These are phyloP conservation scores for Bonia amplexicaulis DNA, from an alignment of 176 grass and related monocot species.

Conservation along the genomic window DNA sequence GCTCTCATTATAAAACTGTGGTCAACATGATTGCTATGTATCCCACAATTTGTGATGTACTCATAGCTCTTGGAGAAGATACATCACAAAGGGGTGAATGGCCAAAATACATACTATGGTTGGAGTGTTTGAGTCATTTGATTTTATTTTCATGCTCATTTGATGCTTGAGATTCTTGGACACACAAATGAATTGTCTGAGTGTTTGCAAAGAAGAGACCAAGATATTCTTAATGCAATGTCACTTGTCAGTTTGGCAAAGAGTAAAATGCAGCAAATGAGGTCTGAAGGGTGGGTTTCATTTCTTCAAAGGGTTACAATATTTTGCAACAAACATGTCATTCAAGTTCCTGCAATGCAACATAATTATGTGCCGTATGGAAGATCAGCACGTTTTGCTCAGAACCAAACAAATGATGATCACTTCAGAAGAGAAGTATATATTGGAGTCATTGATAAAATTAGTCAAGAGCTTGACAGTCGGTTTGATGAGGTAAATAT, in stretches of 20 bases:
- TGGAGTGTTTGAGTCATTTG: not conserved
- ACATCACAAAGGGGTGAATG: not conserved
- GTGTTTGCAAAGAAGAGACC: not conserved
- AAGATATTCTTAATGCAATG: not conserved
- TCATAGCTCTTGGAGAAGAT: no score
- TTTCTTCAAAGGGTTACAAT: no score
- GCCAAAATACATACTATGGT: no score
- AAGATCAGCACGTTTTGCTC: not conserved
- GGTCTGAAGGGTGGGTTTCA: no score
- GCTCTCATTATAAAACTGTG: no score
- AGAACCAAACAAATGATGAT: not conserved
- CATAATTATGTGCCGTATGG: not conserved
- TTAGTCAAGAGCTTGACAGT: not conserved
- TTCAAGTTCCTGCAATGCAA: not conserved
- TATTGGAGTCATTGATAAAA: no score
- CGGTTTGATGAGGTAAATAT: no score
- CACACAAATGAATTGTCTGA: not conserved
- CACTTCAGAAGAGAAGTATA: not conserved
- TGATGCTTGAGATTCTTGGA: not conserved
- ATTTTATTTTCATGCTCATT: not conserved
- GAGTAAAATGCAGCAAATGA: no score
- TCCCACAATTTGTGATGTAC: no score
- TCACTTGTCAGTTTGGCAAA: no score
- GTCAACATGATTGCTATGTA: no score
- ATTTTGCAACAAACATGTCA: no score